phyloP scores from a whole-genome alignment of 2,329 filamentous ascomycete genomes.

The Colletotrichum zoysiae region DNA sequence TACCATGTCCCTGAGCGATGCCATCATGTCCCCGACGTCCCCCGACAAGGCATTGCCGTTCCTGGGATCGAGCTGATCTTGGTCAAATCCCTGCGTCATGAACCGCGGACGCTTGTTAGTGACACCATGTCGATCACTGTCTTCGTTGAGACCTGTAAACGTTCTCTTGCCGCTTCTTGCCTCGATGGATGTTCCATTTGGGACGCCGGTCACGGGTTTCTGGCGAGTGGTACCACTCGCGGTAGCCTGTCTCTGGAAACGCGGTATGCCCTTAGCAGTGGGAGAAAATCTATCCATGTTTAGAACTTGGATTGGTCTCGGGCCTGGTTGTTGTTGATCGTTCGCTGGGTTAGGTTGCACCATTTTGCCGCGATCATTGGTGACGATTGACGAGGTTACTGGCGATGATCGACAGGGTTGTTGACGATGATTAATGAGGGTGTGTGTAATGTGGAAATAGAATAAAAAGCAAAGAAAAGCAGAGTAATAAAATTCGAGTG shows the following conservation, averaged over 20 bases:
- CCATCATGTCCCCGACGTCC: too few relatives aligned
- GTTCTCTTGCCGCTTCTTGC: neutral
- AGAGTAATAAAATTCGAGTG: neutral
- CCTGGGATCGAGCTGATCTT: neutral
- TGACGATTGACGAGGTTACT: neutral
- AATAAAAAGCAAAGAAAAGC: neutral
- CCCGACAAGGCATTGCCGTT: too few relatives aligned
- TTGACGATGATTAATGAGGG: too few relatives aligned
- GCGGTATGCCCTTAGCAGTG: neutral
- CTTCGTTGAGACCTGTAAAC: neutral
- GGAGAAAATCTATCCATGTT: neutral
- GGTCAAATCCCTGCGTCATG: neutral
- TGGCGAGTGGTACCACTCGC: neutral
- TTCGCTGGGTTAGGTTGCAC: neutral
- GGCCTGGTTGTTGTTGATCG: neutral
- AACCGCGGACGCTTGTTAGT: neutral
- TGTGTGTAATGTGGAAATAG: too few relatives aligned
- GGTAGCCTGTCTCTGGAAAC: neutral
- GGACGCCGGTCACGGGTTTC: too few relatives aligned
- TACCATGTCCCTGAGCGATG: neutral
- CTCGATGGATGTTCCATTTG: neutral
- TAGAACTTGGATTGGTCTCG: neutral
- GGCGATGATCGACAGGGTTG: too few relatives aligned
- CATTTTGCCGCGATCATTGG: neutral
- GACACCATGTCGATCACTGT: neutral